A percentile compares a stretch with the other conserved stretches of the same genome.
Evolutionary conservation across 345 rosid genomes (phyloP).

Genomic region (Arabidopsis suecica): DNA sequence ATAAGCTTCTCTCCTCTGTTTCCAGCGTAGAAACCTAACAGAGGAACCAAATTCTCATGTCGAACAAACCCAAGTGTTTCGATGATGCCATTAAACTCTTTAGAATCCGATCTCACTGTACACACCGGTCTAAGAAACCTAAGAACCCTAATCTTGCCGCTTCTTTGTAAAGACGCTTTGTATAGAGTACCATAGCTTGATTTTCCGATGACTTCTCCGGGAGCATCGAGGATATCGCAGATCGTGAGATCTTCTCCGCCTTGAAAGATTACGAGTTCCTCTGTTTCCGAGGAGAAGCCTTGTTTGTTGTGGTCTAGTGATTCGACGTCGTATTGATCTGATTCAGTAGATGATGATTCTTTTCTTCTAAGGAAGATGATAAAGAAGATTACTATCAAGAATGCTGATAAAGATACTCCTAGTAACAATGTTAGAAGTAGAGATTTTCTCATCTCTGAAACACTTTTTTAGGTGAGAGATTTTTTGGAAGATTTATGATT

Average conservation of each 20-base stretch:
- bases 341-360: constrained; percentile 23
- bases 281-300: constrained; percentile 39
- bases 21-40: constrained; percentile 86
- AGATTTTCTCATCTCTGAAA: constrained; percentile 54
- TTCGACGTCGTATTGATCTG: constrained; percentile 50
- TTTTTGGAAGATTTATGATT: constrained; percentile 9
- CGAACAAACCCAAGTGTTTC: constrained; percentile 64
- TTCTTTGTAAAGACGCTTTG: constrained; percentile 69
- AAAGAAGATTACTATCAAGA: constrained; percentile 49
- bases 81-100: constrained; percentile 58
- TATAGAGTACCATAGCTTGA: constrained; percentile 86
- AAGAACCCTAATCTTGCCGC: constrained; percentile 61
- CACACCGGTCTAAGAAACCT: constrained; percentile 88
- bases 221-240: constrained; percentile 86
- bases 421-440: constrained; percentile 60
- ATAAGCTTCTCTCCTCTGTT: constrained; percentile 94
- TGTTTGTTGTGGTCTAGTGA: constrained; percentile 33
- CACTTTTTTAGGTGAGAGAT: neutral
- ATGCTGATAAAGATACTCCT: constrained; percentile 46
- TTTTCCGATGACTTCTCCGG: constrained; percentile 95
- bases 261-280: constrained; percentile 66
- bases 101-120: constrained; percentile 46
- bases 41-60: constrained; percentile 84
- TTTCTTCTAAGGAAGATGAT: constrained; percentile 41
- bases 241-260: constrained; percentile 79